Evolutionary conservation across 129 eudicot species (phyloP).

Genomic region (Logfia minima): DNA sequence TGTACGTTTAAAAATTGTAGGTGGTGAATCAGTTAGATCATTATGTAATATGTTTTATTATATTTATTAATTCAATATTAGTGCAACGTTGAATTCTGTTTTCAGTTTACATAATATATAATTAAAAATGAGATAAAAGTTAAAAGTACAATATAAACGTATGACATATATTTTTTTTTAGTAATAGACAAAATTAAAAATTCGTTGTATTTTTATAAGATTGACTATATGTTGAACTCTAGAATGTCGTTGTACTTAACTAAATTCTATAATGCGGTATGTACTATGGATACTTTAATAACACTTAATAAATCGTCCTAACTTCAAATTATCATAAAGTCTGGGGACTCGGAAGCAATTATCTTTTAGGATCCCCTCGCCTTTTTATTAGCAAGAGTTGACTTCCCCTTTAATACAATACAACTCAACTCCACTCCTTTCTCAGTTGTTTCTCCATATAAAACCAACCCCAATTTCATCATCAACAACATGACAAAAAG

Average conservation of each 20-base stretch:
- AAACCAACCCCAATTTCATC: constrained; percentile 16
- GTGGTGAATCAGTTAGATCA: too few species aligned
- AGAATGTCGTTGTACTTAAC: not conserved
- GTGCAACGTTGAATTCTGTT: too few species aligned
- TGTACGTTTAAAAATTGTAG: too few species aligned
- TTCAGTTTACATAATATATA: too few species aligned
- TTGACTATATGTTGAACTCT: not conserved
- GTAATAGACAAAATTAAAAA: too few species aligned
- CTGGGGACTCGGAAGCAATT: constrained; percentile 29
- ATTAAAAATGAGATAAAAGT: too few species aligned
- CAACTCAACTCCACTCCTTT: constrained; percentile 12
- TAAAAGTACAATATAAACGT: not conserved
- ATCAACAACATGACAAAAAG: constrained; percentile 7
- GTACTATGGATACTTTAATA: not conserved
- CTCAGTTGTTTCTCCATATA: constrained; percentile 20
- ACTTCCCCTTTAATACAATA: constrained; percentile 37
- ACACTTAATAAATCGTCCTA: not conserved
- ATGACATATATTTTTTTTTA: too few species aligned
- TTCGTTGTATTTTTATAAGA: too few species aligned
- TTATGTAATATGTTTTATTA: too few species aligned
- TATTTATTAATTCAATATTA: too few species aligned
- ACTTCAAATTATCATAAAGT: constrained; percentile 2
- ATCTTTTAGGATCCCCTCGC: constrained; percentile 5
- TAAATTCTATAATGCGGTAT: not conserved
- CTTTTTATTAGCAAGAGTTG: constrained; percentile 42